Evolutionary conservation across 2,329 filamentous ascomycete species (phyloP).

Genomic region (Parafenestella ontariensis): DNA sequence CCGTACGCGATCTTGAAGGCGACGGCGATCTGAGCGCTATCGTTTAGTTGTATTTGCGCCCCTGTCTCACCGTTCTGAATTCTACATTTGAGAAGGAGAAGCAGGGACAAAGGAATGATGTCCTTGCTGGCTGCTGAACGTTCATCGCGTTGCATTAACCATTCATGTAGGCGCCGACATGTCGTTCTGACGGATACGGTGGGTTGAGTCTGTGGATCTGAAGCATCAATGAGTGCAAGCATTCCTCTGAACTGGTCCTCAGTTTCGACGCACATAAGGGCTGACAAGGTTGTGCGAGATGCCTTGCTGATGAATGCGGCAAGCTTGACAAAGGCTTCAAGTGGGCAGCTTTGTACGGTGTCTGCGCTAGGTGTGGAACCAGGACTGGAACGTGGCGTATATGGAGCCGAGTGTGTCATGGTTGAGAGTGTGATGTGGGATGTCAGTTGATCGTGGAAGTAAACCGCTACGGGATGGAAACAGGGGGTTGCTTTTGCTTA

Average conservation of each 20-base stretch:
- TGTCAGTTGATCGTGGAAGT: not conserved
- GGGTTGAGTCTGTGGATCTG: not conserved
- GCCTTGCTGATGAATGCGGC: not conserved
- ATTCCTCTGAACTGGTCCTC: not conserved
- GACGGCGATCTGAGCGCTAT: not conserved
- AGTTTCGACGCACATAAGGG: not conserved
- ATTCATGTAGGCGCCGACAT: not conserved
- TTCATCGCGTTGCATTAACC: not conserved
- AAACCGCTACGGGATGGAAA: not conserved
- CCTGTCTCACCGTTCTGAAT: not conserved
- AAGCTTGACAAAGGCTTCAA: not conserved
- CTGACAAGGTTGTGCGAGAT: not conserved
- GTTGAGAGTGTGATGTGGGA: not conserved
- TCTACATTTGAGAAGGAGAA: not conserved
- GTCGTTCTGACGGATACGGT: not conserved
- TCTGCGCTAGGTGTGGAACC: not conserved
- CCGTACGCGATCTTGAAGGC: constrained; percentile 1
- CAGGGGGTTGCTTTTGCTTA: not conserved
- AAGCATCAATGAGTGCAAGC: not conserved
- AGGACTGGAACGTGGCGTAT: not conserved
- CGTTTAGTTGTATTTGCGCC: not conserved
- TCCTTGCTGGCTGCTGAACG: not conserved
- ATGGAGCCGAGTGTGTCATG: not conserved
- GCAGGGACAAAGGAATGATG: not conserved
- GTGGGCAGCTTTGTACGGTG: not conserved